Conservation (phyloP, 331 rosid species). For the Rosa hybrid region DNA sequence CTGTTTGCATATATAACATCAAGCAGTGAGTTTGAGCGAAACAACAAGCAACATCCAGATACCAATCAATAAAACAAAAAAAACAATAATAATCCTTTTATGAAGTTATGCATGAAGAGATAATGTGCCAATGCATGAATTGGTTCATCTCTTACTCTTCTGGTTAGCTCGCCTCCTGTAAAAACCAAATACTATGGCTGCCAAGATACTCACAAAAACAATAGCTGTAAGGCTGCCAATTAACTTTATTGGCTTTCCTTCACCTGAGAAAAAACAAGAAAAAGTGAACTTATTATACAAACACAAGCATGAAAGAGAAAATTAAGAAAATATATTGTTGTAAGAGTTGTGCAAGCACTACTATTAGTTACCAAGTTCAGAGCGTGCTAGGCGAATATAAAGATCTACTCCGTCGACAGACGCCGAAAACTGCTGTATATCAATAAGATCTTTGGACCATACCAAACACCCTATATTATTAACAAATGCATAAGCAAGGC, state of each 20-base stretch:
- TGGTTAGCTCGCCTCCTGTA: slow-evolving; percentile 7
- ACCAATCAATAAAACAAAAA: not conserved
- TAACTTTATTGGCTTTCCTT: slow-evolving; percentile 13
- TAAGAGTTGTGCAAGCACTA: not conserved
- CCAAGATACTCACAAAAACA: not conserved
- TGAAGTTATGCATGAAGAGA: not conserved
- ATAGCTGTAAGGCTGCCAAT: slow-evolving; percentile 10
- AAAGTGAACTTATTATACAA: not conserved
- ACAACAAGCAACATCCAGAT: not conserved
- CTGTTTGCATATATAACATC: not conserved
- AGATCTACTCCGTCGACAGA: slow-evolving; percentile 10
- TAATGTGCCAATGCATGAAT: not conserved
- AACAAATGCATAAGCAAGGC: slow-evolving; percentile 20
- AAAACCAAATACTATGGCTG: not conserved
- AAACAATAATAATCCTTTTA: not conserved
- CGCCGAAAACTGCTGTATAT: slow-evolving; percentile 14
- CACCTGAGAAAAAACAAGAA: not conserved
- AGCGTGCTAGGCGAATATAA: slow-evolving; percentile 22
- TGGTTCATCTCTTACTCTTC: slow-evolving; percentile 8
- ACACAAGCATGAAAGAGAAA: not conserved
- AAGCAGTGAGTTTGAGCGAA: not conserved
- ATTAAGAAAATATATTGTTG: not conserved
- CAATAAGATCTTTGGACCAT: slow-evolving; percentile 28
- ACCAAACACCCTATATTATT: slow-evolving; percentile 26
- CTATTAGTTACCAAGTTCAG: slow-evolving; percentile 13